Evolutionary conservation across 2,329 filamentous ascomycete genomes (phyloP).

Genomic region (Nannizziopsis barbatae): DNA sequence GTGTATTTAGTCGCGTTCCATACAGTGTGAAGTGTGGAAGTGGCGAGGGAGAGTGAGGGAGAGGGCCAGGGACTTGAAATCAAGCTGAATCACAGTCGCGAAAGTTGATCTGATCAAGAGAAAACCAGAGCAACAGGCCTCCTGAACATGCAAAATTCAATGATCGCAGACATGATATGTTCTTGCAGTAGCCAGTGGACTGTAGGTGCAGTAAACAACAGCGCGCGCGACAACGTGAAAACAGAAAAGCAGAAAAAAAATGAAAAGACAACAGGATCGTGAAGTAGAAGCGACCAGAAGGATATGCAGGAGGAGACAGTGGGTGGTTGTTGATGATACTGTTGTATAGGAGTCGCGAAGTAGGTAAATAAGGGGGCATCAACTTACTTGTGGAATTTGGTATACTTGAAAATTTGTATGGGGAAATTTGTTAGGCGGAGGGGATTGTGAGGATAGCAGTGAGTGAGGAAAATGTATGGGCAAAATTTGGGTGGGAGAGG

Average conservation of each 20-base stretch:
- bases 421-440: conserved; percentile 19
- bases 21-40: neutral
- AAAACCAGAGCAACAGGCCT: neutral
- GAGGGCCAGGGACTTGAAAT: too few relatives aligned
- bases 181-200: neutral
- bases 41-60: neutral
- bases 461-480: conserved; percentile 26
- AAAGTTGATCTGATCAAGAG: neutral
- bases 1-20: neutral
- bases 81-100: conserved; percentile 1
- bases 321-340: too few relatives aligned
- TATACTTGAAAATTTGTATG: conserved; percentile 33
- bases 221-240: neutral
- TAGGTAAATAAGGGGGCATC: conserved; percentile 19
- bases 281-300: too few relatives aligned
- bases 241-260: neutral
- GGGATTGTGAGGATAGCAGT: conserved; percentile 20
- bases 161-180: neutral
- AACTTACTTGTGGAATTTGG: conserved; percentile 22
- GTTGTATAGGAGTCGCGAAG: neutral
- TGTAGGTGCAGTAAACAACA: neutral
- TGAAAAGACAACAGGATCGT: too few relatives aligned
- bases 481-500: conserved; percentile 20
- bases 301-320: too few relatives aligned
- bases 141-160: neutral